Percentiles rank a stretch among this genome's conserved stretches.
Conservation (phyloP, 345 rosid genomes). For the Brassica cretica region DNA sequence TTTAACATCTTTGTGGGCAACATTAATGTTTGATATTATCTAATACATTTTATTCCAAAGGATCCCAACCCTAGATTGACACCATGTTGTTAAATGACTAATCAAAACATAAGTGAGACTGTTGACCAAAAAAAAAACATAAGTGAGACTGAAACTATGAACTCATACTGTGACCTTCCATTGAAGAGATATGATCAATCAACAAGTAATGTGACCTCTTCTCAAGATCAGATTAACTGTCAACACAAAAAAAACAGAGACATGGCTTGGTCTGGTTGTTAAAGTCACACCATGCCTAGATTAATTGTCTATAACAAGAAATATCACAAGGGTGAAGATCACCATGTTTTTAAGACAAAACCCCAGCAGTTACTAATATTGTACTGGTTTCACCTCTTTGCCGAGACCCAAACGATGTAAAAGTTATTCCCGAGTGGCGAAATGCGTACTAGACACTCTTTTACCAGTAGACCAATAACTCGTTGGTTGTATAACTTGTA, state of each 20-base stretch:
- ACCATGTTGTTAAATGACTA: neutral
- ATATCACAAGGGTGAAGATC: neutral
- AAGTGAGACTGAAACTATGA: neutral
- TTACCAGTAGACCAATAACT: no score
- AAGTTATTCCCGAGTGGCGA: no score
- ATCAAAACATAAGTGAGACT: neutral
- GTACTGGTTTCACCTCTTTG: no score
- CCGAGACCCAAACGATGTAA: no score
- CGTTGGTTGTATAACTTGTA: no score
- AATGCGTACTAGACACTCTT: no score
- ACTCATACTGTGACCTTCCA: neutral
- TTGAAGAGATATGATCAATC: neutral
- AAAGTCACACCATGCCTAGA: neutral
- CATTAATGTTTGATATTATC: neutral
- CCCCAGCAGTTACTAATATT: no score
- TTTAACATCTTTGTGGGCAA: neutral
- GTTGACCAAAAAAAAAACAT: no score
- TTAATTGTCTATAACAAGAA: neutral
- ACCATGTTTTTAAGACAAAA: no score
- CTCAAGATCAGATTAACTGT: slow-evolving; percentile 48
- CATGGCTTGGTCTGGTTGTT: slow-evolving; percentile 25
- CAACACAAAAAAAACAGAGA: slow-evolving; percentile 9
- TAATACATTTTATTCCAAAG: neutral
- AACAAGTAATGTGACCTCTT: neutral
- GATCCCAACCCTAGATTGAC: neutral